These are phyloP conservation scores for Anacardium occidentale DNA, from an alignment of 345 rosid genomes.

Conservation along the genomic window DNA sequence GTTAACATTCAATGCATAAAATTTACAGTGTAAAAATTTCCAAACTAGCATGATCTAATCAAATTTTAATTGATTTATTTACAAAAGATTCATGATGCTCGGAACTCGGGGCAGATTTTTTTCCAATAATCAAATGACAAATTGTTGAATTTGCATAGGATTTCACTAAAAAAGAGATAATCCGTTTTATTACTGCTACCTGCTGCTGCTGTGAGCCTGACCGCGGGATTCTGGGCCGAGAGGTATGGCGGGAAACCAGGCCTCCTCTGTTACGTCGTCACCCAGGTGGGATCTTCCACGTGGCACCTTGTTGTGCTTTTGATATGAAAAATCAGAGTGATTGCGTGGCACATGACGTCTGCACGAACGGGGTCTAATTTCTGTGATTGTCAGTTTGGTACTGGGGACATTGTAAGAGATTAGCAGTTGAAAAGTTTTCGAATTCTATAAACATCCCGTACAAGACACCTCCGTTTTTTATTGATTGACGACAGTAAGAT, in stretches of 20 bases:
- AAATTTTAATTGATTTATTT: too few species aligned
- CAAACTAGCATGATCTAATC: too few species aligned
- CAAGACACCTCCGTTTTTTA: rapidly evolving
- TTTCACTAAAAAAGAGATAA: background rate
- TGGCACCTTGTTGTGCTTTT: background rate
- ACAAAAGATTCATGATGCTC: slow-evolving; percentile 4
- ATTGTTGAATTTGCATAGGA: background rate
- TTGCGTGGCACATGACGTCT: slow-evolving; percentile 28
- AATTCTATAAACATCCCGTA: background rate
- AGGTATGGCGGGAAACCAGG: slow-evolving; percentile 38
- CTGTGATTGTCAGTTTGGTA: background rate
- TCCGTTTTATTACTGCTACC: background rate
- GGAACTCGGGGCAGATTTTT: too few species aligned
- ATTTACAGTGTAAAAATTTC: background rate
- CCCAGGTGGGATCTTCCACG: slow-evolving; percentile 36
- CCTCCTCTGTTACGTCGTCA: slow-evolving; percentile 12
- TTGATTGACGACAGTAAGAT: rapidly evolving
- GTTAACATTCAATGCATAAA: background rate
- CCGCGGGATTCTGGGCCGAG: slow-evolving; percentile 15
- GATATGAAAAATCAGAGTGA: slow-evolving; percentile 19
- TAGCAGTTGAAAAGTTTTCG: background rate
- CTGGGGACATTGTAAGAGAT: slow-evolving; percentile 22
- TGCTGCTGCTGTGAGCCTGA: background rate
- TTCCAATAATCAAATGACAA: background rate
- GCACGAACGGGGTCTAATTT: slow-evolving; percentile 18